phyloP scores from a whole-genome alignment of 2,329 filamentous ascomycete genomes.

The Lachnellula willkommii region DNA sequence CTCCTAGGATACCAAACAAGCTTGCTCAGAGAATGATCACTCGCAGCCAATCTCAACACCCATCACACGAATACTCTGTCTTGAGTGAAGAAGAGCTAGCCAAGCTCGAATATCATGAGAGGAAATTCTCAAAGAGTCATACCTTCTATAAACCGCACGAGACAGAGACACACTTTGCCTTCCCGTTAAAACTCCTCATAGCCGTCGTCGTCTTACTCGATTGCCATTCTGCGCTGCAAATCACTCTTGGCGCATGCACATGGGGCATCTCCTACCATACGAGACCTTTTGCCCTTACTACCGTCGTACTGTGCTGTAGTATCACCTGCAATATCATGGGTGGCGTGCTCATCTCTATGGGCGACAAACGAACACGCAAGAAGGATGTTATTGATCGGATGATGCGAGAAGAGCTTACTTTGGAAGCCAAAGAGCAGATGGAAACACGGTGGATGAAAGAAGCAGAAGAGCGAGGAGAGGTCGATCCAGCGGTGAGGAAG shows the following conservation, averaged over 20 bases:
- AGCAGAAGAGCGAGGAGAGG: constrained; percentile 39
- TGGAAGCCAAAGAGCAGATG: constrained; percentile 58
- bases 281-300: constrained; percentile 67
- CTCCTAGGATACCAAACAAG: constrained; percentile 21
- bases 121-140: constrained; percentile 74
- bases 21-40: constrained; percentile 16
- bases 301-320: constrained; percentile 72
- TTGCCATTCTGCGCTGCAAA: constrained; percentile 72
- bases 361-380: constrained; percentile 72
- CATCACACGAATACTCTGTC: constrained; percentile 50
- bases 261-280: constrained; percentile 70
- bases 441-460: constrained; percentile 94
- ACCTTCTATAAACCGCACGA: constrained; percentile 89
- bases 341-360: constrained; percentile 69
- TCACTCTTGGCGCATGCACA: constrained; percentile 70
- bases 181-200: constrained; percentile 67
- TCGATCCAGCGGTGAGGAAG: constrained; percentile 29
- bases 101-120: constrained; percentile 67
- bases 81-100: constrained; percentile 62
- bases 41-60: constrained; percentile 10
- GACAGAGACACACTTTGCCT: constrained; percentile 73
- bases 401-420: constrained; percentile 69
- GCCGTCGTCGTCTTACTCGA: constrained; percentile 72
- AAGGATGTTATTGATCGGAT: constrained; percentile 76
- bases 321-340: constrained; percentile 73